Conservation (phyloP, 192 early-diverging fungal species). For the Coemansia sp. region DNA sequence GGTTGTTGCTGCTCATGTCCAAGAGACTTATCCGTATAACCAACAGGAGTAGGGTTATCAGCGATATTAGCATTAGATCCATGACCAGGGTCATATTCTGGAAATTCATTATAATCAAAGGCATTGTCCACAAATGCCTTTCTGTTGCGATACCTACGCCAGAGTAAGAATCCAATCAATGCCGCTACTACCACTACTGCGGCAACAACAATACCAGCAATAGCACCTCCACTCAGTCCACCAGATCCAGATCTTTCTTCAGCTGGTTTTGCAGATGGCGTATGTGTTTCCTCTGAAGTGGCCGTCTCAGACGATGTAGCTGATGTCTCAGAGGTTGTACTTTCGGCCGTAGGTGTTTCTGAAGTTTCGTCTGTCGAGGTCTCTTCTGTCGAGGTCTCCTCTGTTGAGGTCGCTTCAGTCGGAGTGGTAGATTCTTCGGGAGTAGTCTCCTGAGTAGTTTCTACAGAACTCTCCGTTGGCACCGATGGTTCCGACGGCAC, state of each 20-base stretch:
- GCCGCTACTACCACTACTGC: slow-evolving; percentile 15
- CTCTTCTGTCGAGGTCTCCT: slow-evolving; percentile 1
- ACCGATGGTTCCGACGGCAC: not conserved
- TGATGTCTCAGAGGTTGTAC: not conserved
- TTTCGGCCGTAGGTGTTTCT: not conserved
- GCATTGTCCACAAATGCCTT: slow-evolving; percentile 26
- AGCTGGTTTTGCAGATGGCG: not conserved
- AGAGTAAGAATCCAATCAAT: slow-evolving; percentile 28
- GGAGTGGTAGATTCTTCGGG: not conserved
- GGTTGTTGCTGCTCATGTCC: not conserved
- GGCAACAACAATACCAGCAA: slow-evolving; percentile 43
- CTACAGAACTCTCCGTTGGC: not conserved
- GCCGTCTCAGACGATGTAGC: not conserved
- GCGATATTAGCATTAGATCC: not conserved
- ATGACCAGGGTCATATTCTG: slow-evolving; percentile 40
- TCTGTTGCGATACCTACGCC: slow-evolving; percentile 34
- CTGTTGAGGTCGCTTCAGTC: not conserved
- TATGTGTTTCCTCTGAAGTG: not conserved
- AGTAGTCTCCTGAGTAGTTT: not conserved
- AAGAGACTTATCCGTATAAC: not conserved
- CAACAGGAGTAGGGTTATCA: not conserved
- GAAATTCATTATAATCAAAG: slow-evolving; percentile 52
- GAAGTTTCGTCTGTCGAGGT: slow-evolving; percentile 1
- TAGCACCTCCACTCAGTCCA: slow-evolving; percentile 39
- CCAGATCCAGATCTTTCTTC: slow-evolving; percentile 4